These are phyloP conservation scores for Phytophthora kernoviae DNA, from an alignment of 352 stramenopile species.

Conservation along the genomic window DNA sequence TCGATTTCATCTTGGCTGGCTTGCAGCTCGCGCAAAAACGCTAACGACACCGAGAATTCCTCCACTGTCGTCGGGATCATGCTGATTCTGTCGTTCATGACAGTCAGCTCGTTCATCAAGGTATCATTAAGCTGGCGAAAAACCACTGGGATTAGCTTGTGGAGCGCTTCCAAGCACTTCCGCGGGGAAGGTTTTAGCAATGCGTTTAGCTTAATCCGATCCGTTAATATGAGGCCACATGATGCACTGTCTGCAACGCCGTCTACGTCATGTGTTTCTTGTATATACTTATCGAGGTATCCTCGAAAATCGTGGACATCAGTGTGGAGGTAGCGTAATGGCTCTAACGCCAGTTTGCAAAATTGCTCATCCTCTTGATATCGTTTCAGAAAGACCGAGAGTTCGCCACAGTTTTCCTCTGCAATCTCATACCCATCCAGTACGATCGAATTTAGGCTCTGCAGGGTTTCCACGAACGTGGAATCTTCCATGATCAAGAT, in stretches of 20 bases:
- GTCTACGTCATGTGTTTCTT: conserved; percentile 60
- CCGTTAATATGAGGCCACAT: conserved; percentile 63
- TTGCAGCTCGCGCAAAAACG: conserved; percentile 63
- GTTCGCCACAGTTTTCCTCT: conserved; percentile 53
- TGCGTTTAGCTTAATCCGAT: conserved; percentile 61
- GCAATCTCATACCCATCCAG: conserved; percentile 58
- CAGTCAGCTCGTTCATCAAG: conserved; percentile 59
- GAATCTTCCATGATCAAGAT: conserved; percentile 82
- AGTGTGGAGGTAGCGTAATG: conserved; percentile 22
- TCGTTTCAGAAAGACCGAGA: conserved; percentile 77
- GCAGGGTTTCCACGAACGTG: conserved; percentile 60
- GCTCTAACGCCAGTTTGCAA: conserved; percentile 44
- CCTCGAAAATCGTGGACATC: conserved; percentile 69
- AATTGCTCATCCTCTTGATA: conserved; percentile 79
- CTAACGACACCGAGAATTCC: conserved; percentile 68
- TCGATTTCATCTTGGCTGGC: conserved; percentile 48
- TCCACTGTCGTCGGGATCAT: conserved; percentile 73
- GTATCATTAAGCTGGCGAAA: conserved; percentile 63
- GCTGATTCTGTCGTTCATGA: conserved; percentile 69
- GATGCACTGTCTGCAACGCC: conserved; percentile 45
- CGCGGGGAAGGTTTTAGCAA: conserved; percentile 69
- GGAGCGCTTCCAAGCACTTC: conserved; percentile 62
- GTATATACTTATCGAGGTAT: conserved; percentile 67
- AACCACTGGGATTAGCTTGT: conserved; percentile 60
- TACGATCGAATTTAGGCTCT: conserved; percentile 55